Evolutionary conservation across 2,329 filamentous ascomycete species (phyloP).

Genomic region (Phaeomoniella chlamydospora): DNA sequence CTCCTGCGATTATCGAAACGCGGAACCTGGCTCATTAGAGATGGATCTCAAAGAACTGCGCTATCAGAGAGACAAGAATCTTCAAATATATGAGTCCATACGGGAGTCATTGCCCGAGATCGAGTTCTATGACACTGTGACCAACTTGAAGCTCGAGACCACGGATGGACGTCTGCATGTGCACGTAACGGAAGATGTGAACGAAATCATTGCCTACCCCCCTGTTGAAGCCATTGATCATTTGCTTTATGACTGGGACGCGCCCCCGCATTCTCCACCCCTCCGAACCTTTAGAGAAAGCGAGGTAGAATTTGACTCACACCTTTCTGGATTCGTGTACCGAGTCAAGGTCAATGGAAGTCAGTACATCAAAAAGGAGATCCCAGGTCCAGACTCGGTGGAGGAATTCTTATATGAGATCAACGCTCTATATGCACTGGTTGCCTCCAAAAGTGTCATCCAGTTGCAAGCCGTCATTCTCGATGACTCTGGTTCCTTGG

Average conservation of each 20-base stretch:
- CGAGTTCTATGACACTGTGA: conserved; percentile 90
- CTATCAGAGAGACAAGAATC: conserved; percentile 82
- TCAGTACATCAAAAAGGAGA: conserved; percentile 90
- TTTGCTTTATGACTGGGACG: conserved; percentile 28
- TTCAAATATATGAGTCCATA: conserved; percentile 87
- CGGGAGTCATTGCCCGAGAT: conserved; percentile 86
- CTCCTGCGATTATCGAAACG: conserved; percentile 79
- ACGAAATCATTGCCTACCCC: conserved; percentile 86
- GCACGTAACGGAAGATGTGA: conserved; percentile 92
- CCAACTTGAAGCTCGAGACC: conserved; percentile 87
- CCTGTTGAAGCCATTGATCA: conserved; percentile 59
- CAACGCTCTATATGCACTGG: conserved; percentile 74
- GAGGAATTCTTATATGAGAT: conserved; percentile 97
- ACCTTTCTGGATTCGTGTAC: conserved; percentile 96
- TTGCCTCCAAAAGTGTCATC: conserved; percentile 63
- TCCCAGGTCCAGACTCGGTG: conserved; percentile 85
- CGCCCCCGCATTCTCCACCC: conserved; percentile 28
- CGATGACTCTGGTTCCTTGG: conserved; percentile 55
- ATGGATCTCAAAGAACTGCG: conserved; percentile 62
- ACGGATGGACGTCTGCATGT: conserved; percentile 79
- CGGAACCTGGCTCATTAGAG: conserved; percentile 70
- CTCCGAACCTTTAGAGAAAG: conserved; percentile 47
- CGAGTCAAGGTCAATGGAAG: conserved; percentile 60
- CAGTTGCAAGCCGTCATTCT: conserved; percentile 77
- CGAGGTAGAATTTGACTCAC: conserved; percentile 71